Evolutionary conservation across 2,329 filamentous ascomycete genomes (phyloP), one percentile per base, ranked within the genome.

Genomic region (Hymenoscyphus scutula): DNA sequence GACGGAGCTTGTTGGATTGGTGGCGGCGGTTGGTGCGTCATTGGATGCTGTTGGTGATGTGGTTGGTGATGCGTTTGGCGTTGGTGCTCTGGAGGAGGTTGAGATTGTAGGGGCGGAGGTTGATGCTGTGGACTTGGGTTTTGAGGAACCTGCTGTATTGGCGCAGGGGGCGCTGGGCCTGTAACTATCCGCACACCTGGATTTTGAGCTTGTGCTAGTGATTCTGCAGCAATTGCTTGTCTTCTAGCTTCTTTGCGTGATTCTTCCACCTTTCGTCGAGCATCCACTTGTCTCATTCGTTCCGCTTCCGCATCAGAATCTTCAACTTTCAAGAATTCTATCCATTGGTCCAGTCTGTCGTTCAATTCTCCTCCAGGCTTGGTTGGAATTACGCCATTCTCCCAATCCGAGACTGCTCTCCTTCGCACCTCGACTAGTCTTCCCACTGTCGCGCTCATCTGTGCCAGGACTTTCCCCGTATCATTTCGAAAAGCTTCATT

Each of bases 391-490:
- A 71, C 60, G n/a, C 70, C 71, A 67, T 67, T 68, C 56, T 74
- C 71, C 71, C 71, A 74, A 64, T 74, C 72, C 10, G 70, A 63
- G 13, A 73, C 68, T 53, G 73, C 71, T 53, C 72, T 64, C 53
- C 72, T 66, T 37, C 72, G 67, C 13, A 62, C 61, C 59, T 74
- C 72, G 53, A 73, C 71, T 51, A 74, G 65, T 65, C 72, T 65
- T 34, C 68, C 72, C 8, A 74, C 72, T 4, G 72, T 73, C 51
- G 72, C 72, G 61, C 71, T 73, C 72, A 74, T 74, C 62, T 74
- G 72, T 10, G 72, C 72, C 3, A 74, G 56, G 5, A 73, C 58
- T 57, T 74, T 74, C 6, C 71, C 72, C 3, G 71, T 73, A 25
- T 71, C 70, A 37, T 64, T 54, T 59, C 72, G 71, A 58, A 74